Evolutionary conservation across 2,329 filamentous ascomycete species (phyloP), one percentile per base, ranked within the genome.

Genomic region (Colletotrichum sp.): DNA sequence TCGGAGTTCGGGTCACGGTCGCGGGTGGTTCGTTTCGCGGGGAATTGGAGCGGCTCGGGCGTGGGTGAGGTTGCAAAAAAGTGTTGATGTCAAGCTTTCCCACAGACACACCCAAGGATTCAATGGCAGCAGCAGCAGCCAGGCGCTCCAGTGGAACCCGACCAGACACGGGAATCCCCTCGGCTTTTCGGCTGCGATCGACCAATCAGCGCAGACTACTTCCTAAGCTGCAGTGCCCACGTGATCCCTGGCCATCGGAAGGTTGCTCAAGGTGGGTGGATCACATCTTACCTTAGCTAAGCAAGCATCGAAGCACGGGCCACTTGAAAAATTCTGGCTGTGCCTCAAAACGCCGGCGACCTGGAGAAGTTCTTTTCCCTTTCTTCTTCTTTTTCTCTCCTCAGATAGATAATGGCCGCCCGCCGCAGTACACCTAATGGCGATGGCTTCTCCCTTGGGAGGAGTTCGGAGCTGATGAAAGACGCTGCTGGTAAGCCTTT

Each of bases 151-250:
- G 44, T 52, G 44, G 28, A 44, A 68, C 65, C 72, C 68, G 49
- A 71, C 63, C 36, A 36, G 72, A 59, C 26, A 72, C 69, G 44
- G 69, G 59, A 72, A 75, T 74, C 72, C 68, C 77, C 80, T 85
- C 85, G 84, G 85, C 82, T 86, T 86, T 87, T 89, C 87, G 87
- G 87, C 82, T 83, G 81, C 84, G 74, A 59, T 63, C 30, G 66
- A 70, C 87, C 86, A 88, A 88, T 88, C 82, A 84, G 62, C 69
- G 32, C 16, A 36, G 44, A 65, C 39, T 77, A 83, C 85, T 87
- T 86, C 82, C 78, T 85, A 83, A 87, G 83, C 82, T 75, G 36
- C 32, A 10, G 3, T 36, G 34, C 13, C 69, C 74, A 76, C 74
- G 74, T 76, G 69, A 76, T 49, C 21, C 21, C 5, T 7, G 57